phyloP scores from a whole-genome alignment of 2,329 filamentous ascomycete genomes.

The Fusarium chaquense region DNA sequence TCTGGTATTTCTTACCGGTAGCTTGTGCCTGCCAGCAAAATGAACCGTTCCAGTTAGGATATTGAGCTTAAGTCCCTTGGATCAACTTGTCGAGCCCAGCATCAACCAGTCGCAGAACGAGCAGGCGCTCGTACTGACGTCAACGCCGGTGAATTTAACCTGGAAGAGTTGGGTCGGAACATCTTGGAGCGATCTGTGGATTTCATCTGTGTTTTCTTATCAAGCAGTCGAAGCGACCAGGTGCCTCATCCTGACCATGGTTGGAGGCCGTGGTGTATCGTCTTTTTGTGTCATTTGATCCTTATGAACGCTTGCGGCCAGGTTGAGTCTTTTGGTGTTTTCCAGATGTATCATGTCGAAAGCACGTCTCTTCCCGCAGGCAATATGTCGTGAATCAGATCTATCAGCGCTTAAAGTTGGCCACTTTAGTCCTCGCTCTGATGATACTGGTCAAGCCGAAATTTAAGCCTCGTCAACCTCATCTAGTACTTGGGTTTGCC shows the following conservation, averaged over 20 bases:
- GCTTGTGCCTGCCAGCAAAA: not conserved
- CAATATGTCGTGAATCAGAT: slow-evolving; percentile 65
- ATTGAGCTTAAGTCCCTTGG: not conserved
- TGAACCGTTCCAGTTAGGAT: not conserved
- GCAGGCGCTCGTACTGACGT: not conserved
- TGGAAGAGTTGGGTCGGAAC: slow-evolving; percentile 24
- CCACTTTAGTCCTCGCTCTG: slow-evolving; percentile 55
- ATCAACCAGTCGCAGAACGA: not conserved
- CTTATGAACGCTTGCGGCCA: slow-evolving; percentile 67
- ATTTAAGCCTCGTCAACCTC: slow-evolving; percentile 57
- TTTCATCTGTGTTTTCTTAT: not conserved
- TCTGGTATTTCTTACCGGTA: not conserved
- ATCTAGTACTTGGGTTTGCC: slow-evolving; percentile 58
- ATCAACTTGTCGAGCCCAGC: not conserved
- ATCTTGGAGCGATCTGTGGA: slow-evolving; percentile 18
- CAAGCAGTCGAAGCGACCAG: not conserved
- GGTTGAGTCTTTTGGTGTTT: slow-evolving; percentile 68
- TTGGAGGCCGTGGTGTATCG: slow-evolving; percentile 57
- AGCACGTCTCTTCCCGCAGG: slow-evolving; percentile 56
- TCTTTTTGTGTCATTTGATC: slow-evolving; percentile 55
- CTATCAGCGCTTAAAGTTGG: slow-evolving; percentile 62
- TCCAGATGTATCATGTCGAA: slow-evolving; percentile 64
- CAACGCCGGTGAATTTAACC: not conserved
- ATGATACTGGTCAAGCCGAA: slow-evolving; percentile 56
- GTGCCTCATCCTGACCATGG: slow-evolving; percentile 65